Conservation (phyloP, 768 basidiomycete species). For the Rhodotorula graminis region DNA sequence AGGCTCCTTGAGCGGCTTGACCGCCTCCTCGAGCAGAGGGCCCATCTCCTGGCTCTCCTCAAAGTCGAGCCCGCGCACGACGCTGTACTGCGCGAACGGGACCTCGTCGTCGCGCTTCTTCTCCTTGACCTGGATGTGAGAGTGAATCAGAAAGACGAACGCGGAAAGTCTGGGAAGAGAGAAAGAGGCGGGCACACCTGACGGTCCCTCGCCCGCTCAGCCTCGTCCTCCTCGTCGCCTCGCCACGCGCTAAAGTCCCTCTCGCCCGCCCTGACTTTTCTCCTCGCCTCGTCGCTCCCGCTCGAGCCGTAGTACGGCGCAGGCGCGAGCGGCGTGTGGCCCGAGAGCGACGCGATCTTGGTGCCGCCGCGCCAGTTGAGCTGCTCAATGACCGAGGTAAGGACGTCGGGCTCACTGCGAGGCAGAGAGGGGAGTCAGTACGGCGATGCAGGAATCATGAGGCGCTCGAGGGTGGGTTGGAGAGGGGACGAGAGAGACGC, state of each 20-base stretch:
- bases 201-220: too few relatives aligned
- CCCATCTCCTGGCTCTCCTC: constrained; percentile 30
- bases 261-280: not conserved
- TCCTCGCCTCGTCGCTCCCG: not conserved
- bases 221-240: not conserved
- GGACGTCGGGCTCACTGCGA: constrained; percentile 14
- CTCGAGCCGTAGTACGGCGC: not conserved
- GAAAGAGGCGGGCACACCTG: not conserved
- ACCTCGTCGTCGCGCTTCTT: not conserved
- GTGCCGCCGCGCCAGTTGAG: constrained; percentile 37
- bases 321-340: not conserved
- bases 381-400: constrained; percentile 13
- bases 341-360: constrained; percentile 13
- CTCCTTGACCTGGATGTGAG: too few relatives aligned
- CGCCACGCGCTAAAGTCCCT: not conserved
- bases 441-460: too few relatives aligned
- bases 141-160: not conserved
- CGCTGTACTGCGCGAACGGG: constrained; percentile 26
- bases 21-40: constrained; percentile 16
- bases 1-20: constrained; percentile 17
- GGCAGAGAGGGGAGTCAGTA: not conserved
- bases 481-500: not conserved
- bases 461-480: too few relatives aligned
- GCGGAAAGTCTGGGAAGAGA: not conserved
- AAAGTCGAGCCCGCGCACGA: constrained; percentile 27